Base-by-base conservation (phyloP, 352 stramenopile species). In the Pythium angustatum region DNA sequence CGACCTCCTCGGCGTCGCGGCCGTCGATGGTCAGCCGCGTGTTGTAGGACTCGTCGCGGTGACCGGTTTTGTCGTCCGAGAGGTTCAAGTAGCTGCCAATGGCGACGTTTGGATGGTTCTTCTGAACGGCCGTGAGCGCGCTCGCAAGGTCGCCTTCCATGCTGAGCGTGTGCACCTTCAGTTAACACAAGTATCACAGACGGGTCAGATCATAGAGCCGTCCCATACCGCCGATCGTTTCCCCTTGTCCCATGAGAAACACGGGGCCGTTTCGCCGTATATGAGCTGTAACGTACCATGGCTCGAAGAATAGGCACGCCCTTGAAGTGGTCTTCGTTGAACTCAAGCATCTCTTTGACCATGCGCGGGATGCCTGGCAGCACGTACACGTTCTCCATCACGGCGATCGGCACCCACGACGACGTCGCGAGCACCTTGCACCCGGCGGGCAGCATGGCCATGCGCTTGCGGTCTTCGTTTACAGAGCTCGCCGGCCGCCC, bases 81-180 rank as follows among this genome's bases (percentile, higher is more conserved):
- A 91, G 64, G 65, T 94, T 96, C 48, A 94, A 64, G 67, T 96
- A 96, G 76, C 87, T 93, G 24, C 87, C 87, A 41, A 96, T 93
- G 4, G 79, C 71, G 59, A 93, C 79, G 55, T 77, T 68, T 41
- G 85, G 81, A 55, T 91, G 75, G 17, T 74, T 62, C 28, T 90
- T 88, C 59, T 91, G 81, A 48, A 94, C 69, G 0, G 66, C 81
- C 31, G 76, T 87, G 57, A 96, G 73, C 36, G 73, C 49, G 33
- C 73, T 71, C 24, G 85, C 87, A 43, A 96, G 75, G 38, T 87
- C 76, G 41, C 79, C 85, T 77, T 96, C 87, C 40, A 79, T 67
- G 47, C 72, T 77, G 48, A 88, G 44, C 24, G 85, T 94, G 48
- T 88, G 81, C 10, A 92, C 80, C 85, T 94, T n/a, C 19, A 27